Percentiles rank a stretch among this genome's conserved stretches.
Conservation (phyloP, 2,329 filamentous ascomycete genomes). For the Sclerotinia minor region DNA sequence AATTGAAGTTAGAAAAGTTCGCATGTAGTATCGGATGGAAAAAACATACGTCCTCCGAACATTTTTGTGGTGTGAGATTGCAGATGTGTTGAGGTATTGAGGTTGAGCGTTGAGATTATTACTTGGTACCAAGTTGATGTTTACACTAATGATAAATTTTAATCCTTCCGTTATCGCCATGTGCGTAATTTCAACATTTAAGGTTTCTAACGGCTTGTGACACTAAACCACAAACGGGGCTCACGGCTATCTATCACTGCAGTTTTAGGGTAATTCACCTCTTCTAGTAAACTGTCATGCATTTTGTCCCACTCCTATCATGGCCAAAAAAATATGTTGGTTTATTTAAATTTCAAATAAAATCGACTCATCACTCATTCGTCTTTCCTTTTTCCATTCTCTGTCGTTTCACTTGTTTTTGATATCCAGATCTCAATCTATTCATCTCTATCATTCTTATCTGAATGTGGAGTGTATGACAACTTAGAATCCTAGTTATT, state of each 20-base stretch:
- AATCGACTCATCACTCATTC: background rate
- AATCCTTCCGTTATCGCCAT: conserved; percentile 7
- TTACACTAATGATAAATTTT: conserved; percentile 18
- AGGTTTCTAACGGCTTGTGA: background rate
- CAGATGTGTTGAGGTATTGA: conserved; percentile 18
- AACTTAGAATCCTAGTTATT: conserved; percentile 14
- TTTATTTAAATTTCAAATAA: conserved; percentile 7
- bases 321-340: background rate
- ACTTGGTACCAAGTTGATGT: background rate
- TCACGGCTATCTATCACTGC: conserved; percentile 5
- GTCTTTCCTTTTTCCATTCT: background rate
- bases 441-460: conserved; percentile 12
- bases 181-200: conserved; percentile 14
- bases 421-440: background rate
- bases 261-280: background rate
- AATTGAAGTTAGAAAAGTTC: conserved; percentile 21
- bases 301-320: conserved; percentile 8
- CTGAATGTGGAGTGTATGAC: conserved; percentile 15
- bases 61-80: conserved; percentile 45
- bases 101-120: background rate
- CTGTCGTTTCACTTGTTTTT: conserved; percentile 4
- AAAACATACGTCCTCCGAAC: conserved; percentile 62
- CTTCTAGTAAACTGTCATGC: background rate
- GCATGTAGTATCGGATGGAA: background rate
- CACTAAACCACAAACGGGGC: conserved; percentile 9